Base-by-base conservation (phyloP, 75 land plant species). In the Pseudotsuga menziesii region DNA sequence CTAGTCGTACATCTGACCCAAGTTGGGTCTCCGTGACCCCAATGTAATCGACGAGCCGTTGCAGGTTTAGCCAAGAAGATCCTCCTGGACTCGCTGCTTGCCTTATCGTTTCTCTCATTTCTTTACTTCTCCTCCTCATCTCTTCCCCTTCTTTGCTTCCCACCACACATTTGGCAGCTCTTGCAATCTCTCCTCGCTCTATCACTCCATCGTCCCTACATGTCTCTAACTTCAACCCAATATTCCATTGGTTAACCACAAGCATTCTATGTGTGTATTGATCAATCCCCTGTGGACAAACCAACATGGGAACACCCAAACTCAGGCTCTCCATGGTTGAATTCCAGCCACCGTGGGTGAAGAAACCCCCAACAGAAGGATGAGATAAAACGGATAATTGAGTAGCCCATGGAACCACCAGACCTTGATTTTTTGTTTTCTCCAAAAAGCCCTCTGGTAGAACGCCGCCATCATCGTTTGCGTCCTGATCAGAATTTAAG, bases 71-170 rank as follows among this genome's bases (percentile, higher is more conserved):
- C 26, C 78, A 76, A 3, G 91, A 86, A 9, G 82, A 75, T 32
- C 91, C 91, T 57, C 86, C 84, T 27, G 73, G 41, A 39, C 48
- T 75, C 3, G 72, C 74, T 4, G 91, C 86, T n/a, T 82, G 80
- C 60, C 32, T 57, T 39, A 82, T 78, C 25, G 76, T 74, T 5
- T 77, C 60, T 78, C 69, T 79, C 78, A 82, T 75, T 67, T 64
- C 61, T 32, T 19, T 36, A 13, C 80, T 83, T 4, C 59, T 86
- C 32, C 35, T 73, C 36, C 80, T 81, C 12, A 83, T 75, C 81
- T 84, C 88, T 39, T 63, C 57, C 3, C 57, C 80, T 63, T 27
- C 69, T 58, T 78, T 80, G 1, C 82, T 80, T 39, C 58, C 76
- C 79, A 87, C 63, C 69, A 82, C 19, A 16, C 6, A 59, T 56